Evolutionary conservation across 2,329 filamentous ascomycete genomes (phyloP), one percentile per base, ranked within the genome.

Genomic region (Ophiognomonia clavigignenti-juglandacearum): DNA sequence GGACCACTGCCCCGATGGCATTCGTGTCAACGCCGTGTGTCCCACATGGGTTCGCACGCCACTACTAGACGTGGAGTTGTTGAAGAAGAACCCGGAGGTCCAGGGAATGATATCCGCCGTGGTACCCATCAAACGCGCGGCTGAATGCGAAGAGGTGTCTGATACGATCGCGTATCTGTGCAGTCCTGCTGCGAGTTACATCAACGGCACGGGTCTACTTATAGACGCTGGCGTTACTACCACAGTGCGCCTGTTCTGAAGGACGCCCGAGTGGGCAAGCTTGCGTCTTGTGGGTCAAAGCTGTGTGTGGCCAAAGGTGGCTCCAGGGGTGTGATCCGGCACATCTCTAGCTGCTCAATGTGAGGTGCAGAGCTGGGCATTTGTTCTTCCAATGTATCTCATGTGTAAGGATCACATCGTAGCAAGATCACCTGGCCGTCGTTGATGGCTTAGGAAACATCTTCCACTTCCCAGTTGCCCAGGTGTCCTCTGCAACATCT

Each of bases 11-110:
- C 3, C 47, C 2, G 42, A 53, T 10, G 51, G 49, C 2, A 54
- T 56, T n/a, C 49, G 49, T n/a, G 45, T 55, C 24, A 56, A 55
- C n/a, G 51, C 51, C 7, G 45, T 56, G 10, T 54, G 53, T 31
- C 53, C 50, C 18, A 41, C 49, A 14, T 55, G 51, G 53, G 53
- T 55, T 6, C 47, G 48, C 32, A 55, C 51, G 3, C 53, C 54
- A 10, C 19, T 55, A 22, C 34, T 55, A 19, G 51, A 55, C 27
- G 34, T 24, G 13, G 51, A 50, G 27, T 10, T 51, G 7, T n/a
- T n/a, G n/a, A 32, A 44, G 35, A 52, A 51, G 38, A 52, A 53
- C 38, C 54, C 53, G 8, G 47, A 54, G 36, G 47, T 54, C 31
- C 45, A 51, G 19, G 47, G 43, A 11, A 47, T 47, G 16, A 54